These are phyloP conservation scores for Lasiodiplodia theobromae DNA, from an alignment of 2,329 filamentous ascomycete genomes.

Conservation along the genomic window DNA sequence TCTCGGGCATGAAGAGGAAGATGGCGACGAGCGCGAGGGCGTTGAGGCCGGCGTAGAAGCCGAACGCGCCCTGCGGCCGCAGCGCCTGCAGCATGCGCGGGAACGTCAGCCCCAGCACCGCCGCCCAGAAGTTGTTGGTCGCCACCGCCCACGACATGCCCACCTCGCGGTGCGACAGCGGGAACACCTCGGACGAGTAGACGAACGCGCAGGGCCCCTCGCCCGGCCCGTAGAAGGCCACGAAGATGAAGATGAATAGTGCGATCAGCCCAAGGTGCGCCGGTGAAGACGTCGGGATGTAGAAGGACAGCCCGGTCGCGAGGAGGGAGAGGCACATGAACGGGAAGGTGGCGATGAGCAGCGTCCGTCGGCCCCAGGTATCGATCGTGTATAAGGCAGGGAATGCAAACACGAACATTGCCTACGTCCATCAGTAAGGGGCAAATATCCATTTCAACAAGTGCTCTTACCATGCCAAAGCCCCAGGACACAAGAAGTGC, in stretches of 20 bases:
- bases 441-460: no score
- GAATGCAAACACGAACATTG: conserved; percentile 66
- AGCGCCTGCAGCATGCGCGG: conserved; percentile 63
- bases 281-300: conserved; percentile 50
- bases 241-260: conserved; percentile 65
- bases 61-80: conserved; percentile 62
- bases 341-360: conserved; percentile 58
- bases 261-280: conserved; percentile 59
- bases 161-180: conserved; percentile 72
- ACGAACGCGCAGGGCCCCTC: conserved; percentile 68
- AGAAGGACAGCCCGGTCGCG: conserved; percentile 59
- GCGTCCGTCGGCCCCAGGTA: conserved; percentile 57
- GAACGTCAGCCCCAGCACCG: conserved; percentile 68
- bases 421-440: not conserved
- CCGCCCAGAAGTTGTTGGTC: conserved; percentile 67
- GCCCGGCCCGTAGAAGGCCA: conserved; percentile 51
- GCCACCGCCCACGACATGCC: conserved; percentile 75
- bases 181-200: conserved; percentile 74
- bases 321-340: conserved; percentile 58
- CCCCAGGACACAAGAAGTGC: conserved; percentile 63
- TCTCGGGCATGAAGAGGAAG: conserved; percentile 63
- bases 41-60: conserved; percentile 68
- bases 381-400: conserved; percentile 68
- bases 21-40: conserved; percentile 63
- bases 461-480: conserved; percentile 55